These are phyloP conservation scores for Zalaria obscura DNA, from an alignment of 2,329 filamentous ascomycete genomes.

Conservation along the genomic window DNA sequence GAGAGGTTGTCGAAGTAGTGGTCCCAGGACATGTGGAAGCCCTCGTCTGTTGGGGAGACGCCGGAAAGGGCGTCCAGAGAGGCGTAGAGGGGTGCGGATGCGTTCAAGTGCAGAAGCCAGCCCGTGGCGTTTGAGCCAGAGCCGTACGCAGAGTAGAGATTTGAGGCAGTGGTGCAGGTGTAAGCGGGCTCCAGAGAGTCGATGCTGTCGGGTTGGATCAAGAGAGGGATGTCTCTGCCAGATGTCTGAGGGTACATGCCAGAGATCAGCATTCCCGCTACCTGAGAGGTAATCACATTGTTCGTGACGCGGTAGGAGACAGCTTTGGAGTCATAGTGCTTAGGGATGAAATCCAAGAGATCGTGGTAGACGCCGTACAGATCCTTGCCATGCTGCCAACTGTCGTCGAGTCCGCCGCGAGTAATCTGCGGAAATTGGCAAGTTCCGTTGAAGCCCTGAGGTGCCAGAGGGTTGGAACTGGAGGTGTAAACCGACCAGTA, in stretches of 20 bases:
- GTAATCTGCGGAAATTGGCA: constrained; percentile 79
- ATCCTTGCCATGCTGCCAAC: constrained; percentile 62
- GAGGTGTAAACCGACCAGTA: constrained; percentile 55
- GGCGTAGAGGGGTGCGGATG: constrained; percentile 39
- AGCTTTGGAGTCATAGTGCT: constrained; percentile 26
- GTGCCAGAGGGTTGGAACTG: constrained; percentile 50
- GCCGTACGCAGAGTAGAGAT: constrained; percentile 30
- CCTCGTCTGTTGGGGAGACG: constrained; percentile 38
- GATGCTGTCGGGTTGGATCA: constrained; percentile 38
- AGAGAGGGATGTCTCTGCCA: constrained; percentile 19
- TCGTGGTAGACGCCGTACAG: constrained; percentile 63
- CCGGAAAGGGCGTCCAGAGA: constrained; percentile 55
- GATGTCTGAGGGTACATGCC: constrained; percentile 46
- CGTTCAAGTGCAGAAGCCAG: constrained; percentile 53
- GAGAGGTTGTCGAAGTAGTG: constrained; percentile 81
- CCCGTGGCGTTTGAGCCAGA: constrained; percentile 28
- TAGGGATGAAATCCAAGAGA: constrained; percentile 53
- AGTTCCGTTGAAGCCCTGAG: constrained; percentile 53
- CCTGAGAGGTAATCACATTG: constrained; percentile 71
- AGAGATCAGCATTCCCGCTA: constrained; percentile 58
- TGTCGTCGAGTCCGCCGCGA: constrained; percentile 54
- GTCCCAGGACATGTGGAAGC: constrained; percentile 60
- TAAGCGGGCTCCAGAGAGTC: constrained; percentile 68
- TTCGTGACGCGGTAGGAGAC: constrained; percentile 62
- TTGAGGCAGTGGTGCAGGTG: constrained; percentile 40